phyloP scores from a whole-genome alignment of 177 flowering plant species.

The Tripterygium wilfordii region DNA sequence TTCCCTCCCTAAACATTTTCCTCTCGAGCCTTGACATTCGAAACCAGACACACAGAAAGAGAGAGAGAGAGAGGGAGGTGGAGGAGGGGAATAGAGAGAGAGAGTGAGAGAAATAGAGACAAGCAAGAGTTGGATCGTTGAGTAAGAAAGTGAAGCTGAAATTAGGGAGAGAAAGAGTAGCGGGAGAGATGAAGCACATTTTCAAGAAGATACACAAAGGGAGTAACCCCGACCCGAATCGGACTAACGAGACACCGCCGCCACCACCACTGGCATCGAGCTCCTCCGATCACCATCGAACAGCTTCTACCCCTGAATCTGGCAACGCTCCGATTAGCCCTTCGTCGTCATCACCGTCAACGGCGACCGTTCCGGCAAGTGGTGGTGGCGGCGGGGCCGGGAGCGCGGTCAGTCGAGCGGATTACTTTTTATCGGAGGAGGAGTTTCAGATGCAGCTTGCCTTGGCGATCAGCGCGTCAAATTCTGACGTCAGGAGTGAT shows the following conservation, averaged over 20 bases:
- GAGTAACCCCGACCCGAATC: conserved; percentile 55
- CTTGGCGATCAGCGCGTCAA: conserved; percentile 87
- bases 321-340: conserved; percentile 35
- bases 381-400: conserved; percentile 8
- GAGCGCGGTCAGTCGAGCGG: conserved; percentile 18
- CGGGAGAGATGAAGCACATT: conserved; percentile 69
- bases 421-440: conserved; percentile 78
- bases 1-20: conserved; percentile 13
- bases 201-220: conserved; percentile 85
- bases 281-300: conserved; percentile 29
- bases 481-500: conserved; percentile 48
- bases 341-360: conserved; percentile 26
- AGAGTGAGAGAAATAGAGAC: not conserved
- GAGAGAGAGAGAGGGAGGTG: conserved; percentile 2
- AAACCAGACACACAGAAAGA: conserved; percentile 1
- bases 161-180: conserved; percentile 1
- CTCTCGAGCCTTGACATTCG: too few species aligned
- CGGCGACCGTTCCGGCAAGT: conserved; percentile 16
- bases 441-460: conserved; percentile 92
- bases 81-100: conserved; percentile 2
- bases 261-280: conserved; percentile 21
- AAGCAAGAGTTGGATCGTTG: not conserved
- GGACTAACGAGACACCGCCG: conserved; percentile 50
- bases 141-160: not conserved
- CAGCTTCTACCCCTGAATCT: too few species aligned